Percentiles rank a stretch among this genome's conserved stretches.
Conservation (phyloP, 2,329 filamentous ascomycete genomes). For the Podosphaera fusca region DNA sequence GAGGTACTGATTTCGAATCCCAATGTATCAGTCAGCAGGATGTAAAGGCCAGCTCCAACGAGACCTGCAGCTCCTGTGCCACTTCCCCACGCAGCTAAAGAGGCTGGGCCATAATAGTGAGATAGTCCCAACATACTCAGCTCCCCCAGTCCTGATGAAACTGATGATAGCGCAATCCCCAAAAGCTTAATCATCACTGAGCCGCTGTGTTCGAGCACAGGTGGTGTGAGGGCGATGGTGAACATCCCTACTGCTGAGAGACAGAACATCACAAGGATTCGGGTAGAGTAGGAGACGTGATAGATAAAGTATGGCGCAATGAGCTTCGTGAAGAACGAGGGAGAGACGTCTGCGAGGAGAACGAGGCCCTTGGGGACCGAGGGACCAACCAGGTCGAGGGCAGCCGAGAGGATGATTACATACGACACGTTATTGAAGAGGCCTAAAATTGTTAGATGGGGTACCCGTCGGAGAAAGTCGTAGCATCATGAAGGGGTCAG, state of each 20-base stretch:
- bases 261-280: conserved; percentile 50
- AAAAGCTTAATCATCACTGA: conserved; percentile 54
- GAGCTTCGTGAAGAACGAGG: conserved; percentile 72
- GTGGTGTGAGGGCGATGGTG: conserved; percentile 58
- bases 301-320: conserved; percentile 88
- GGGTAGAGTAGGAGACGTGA: conserved; percentile 52
- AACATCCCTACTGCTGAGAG: conserved; percentile 75
- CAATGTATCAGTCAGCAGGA: conserved; percentile 60
- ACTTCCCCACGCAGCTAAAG: conserved; percentile 75
- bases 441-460: conserved; percentile 25
- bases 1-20: conserved; percentile 52
- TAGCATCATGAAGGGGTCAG: background rate
- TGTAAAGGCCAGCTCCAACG: conserved; percentile 70
- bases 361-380: conserved; percentile 74
- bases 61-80: conserved; percentile 79
- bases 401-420: conserved; percentile 85
- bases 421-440: conserved; percentile 96
- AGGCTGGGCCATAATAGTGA: conserved; percentile 76
- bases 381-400: conserved; percentile 81
- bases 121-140: conserved; percentile 77
- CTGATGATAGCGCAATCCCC: conserved; percentile 64
- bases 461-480: conserved; percentile 1
- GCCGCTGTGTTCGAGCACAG: conserved; percentile 22
- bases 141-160: conserved; percentile 73
- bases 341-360: conserved; percentile 76